phyloP scores from a whole-genome alignment of 2,329 filamentous ascomycete genomes.

The Pyrenophora graminea region DNA sequence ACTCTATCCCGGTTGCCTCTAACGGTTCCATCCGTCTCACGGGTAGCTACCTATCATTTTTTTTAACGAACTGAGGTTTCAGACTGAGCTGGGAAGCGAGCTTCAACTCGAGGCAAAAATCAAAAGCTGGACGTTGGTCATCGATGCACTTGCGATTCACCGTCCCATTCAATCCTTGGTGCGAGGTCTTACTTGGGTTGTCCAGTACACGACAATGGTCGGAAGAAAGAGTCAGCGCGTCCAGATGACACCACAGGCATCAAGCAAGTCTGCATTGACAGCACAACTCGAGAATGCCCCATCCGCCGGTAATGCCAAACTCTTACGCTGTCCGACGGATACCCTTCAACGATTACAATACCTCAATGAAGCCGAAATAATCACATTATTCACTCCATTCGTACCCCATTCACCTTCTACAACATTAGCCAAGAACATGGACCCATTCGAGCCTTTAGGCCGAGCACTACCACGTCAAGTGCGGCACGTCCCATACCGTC shows the following conservation, averaged over 20 bases:
- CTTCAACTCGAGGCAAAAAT: no score
- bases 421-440: slow-evolving; percentile 51
- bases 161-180: no score
- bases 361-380: slow-evolving; percentile 45
- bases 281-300: slow-evolving; percentile 1
- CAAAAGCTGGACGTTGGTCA: no score
- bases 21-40: no score
- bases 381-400: slow-evolving; percentile 58
- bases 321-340: slow-evolving; percentile 33
- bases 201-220: neutral
- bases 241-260: neutral
- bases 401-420: slow-evolving; percentile 52
- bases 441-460: slow-evolving; percentile 75
- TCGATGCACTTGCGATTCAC: neutral
- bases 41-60: no score
- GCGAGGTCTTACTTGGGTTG: no score
- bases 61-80: no score
- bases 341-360: slow-evolving; percentile 35
- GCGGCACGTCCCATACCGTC: slow-evolving; percentile 73
- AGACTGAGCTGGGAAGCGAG: no score
- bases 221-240: neutral
- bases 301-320: slow-evolving; percentile 21
- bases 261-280: neutral
- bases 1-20: no score
- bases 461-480: slow-evolving; percentile 64